phyloP scores from a whole-genome alignment of 202 grass and related monocot genomes.

The Musa balbisiana region DNA sequence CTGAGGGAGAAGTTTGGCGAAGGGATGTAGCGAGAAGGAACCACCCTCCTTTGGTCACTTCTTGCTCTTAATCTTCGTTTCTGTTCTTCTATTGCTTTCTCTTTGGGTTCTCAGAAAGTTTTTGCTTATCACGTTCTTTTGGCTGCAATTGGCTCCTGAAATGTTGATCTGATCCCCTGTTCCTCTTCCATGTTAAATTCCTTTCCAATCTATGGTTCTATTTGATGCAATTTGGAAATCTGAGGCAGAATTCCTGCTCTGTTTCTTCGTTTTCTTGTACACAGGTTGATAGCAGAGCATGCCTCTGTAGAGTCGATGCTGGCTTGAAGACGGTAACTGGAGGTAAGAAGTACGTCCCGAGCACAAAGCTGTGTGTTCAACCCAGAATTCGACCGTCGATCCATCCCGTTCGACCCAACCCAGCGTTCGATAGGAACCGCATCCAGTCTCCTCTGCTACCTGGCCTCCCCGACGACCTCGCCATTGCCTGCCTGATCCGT shows the following conservation, averaged over 20 bases:
- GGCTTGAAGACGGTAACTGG: not conserved
- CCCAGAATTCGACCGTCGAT: not conserved
- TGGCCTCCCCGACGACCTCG: conserved; percentile 14
- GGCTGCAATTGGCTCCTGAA: too few species aligned
- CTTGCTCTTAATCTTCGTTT: not conserved
- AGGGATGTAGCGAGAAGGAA: too few species aligned
- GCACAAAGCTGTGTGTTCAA: not conserved
- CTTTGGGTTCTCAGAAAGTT: too few species aligned
- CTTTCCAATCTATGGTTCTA: too few species aligned
- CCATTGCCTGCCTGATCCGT: conserved; percentile 12
- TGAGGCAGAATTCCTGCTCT: too few species aligned
- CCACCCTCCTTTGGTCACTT: not conserved
- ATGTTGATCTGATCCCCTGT: too few species aligned
- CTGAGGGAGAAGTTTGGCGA: too few species aligned
- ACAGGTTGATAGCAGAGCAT: conserved; percentile 9
- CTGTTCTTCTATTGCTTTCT: not conserved
- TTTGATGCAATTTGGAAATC: not conserved
- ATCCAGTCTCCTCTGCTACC: not conserved
- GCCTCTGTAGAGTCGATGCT: conserved; percentile 12
- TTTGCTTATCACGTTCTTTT: too few species aligned
- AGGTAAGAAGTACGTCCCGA: not conserved
- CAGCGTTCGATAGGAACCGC: not conserved
- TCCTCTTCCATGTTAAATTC: too few species aligned
- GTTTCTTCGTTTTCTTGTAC: too few species aligned
- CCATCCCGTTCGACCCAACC: not conserved